phyloP scores from a whole-genome alignment of 257 asterid genomes.

The Verbascum thapsus region DNA sequence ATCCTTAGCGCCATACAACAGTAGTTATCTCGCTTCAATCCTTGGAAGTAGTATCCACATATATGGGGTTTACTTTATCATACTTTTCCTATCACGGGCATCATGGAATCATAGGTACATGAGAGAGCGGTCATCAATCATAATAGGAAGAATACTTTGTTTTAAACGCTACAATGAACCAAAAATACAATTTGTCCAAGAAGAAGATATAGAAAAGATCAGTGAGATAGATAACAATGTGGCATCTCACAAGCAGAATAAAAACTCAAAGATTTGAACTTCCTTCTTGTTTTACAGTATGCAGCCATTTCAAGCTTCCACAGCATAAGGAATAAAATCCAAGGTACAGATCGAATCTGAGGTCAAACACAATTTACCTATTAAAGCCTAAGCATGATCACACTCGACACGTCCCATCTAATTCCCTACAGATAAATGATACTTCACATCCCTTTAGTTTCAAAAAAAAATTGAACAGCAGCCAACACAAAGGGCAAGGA shows the following conservation, averaged over 20 bases:
- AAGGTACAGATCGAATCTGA: neutral
- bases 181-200: neutral
- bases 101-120: neutral
- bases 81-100: no score
- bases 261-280: neutral
- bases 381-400: neutral
- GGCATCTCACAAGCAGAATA: no score
- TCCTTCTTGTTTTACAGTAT: neutral
- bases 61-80: no score
- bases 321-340: neutral
- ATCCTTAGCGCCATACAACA: constrained; percentile 6
- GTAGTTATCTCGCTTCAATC: neutral
- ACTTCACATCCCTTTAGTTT: neutral
- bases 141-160: neutral
- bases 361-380: no score
- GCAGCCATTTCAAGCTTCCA: neutral
- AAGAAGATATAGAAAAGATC: neutral
- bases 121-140: neutral
- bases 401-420: neutral
- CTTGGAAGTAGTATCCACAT: neutral
- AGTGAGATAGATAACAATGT: neutral
- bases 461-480: neutral
- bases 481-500: neutral
- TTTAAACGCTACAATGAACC: neutral
- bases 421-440: neutral